Conservation (phyloP, 768 basidiomycete species). For the Crepidotus variabilis region DNA sequence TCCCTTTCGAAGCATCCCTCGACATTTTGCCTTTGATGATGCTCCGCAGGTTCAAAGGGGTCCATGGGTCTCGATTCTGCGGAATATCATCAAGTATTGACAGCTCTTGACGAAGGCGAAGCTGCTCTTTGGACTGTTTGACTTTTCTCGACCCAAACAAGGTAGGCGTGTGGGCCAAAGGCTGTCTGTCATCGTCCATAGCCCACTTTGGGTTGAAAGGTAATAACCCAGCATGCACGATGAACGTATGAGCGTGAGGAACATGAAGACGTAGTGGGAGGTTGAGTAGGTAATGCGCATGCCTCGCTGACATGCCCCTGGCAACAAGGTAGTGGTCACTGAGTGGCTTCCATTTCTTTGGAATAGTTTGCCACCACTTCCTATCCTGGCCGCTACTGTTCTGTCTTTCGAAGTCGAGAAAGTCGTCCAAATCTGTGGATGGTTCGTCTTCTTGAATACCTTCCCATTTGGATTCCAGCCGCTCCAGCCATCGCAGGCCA, state of each 20-base stretch:
- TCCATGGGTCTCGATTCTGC: constrained; percentile 79
- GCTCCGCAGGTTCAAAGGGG: constrained; percentile 68
- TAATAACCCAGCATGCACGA: constrained; percentile 84
- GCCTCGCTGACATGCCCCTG: constrained; percentile 50
- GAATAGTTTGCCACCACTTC: constrained; percentile 50
- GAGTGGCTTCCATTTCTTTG: constrained; percentile 70
- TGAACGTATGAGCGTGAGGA: constrained; percentile 68
- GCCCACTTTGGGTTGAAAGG: constrained; percentile 59
- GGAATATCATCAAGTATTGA: constrained; percentile 64
- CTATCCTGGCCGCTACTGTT: constrained; percentile 12
- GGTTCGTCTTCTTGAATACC: constrained; percentile 17
- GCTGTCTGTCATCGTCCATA: constrained; percentile 53
- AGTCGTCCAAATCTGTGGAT: constrained; percentile 8
- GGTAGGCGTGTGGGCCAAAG: constrained; percentile 60
- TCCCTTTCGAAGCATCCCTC: constrained; percentile 48
- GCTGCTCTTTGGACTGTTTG: constrained; percentile 14
- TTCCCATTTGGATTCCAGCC: constrained; percentile 44
- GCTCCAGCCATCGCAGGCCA: constrained; percentile 52
- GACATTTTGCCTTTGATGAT: constrained; percentile 42
- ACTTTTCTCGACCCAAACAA: constrained; percentile 15
- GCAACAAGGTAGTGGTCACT: constrained; percentile 79
- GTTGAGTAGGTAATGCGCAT: constrained; percentile 72
- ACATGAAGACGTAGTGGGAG: constrained; percentile 74
- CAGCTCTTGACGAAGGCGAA: constrained; percentile 63
- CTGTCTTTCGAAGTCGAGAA: constrained; percentile 16